A percentile compares a stretch with the other conserved stretches of the same genome.
These are phyloP conservation scores for Pichia nanzhaoensis DNA, from an alignment of 805 yeast species.

Conservation along the genomic window DNA sequence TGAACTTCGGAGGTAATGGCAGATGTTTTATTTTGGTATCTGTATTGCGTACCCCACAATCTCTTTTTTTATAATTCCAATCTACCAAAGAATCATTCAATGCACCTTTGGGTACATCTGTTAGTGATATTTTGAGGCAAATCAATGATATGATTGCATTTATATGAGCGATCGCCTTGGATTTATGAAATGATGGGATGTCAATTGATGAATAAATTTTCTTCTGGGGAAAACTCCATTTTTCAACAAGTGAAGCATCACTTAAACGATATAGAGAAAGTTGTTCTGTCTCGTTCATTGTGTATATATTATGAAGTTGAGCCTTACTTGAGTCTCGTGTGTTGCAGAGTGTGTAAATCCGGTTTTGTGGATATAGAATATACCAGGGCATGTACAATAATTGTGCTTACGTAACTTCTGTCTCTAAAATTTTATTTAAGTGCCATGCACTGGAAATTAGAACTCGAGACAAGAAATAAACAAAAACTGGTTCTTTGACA, in stretches of 20 bases:
- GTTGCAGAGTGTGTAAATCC: no score
- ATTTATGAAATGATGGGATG: conserved; percentile 37
- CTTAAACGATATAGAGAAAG: not conserved
- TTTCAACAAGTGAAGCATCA: not conserved
- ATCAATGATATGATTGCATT: conserved; percentile 33
- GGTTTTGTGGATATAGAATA: no score
- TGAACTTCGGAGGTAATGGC: conserved; percentile 4
- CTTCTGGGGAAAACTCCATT: conserved; percentile 35
- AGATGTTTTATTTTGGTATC: no score
- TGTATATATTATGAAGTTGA: not conserved
- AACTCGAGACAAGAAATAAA: no score
- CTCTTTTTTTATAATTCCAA: conserved; percentile 16
- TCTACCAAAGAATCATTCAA: conserved; percentile 27
- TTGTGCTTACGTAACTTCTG: not conserved
- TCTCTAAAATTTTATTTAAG: no score
- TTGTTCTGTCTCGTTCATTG: not conserved
- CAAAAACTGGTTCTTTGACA: no score
- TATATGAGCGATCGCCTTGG: conserved; percentile 37
- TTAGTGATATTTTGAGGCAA: conserved; percentile 32
- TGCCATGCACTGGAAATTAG: no score
- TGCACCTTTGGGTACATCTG: conserved; percentile 32
- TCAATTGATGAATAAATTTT: conserved; percentile 38
- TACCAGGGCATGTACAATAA: no score
- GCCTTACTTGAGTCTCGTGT: no score
- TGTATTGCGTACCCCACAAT: not conserved